Evolutionary conservation across 345 rosid genomes (phyloP).

Genomic region (Clausena lansium): DNA sequence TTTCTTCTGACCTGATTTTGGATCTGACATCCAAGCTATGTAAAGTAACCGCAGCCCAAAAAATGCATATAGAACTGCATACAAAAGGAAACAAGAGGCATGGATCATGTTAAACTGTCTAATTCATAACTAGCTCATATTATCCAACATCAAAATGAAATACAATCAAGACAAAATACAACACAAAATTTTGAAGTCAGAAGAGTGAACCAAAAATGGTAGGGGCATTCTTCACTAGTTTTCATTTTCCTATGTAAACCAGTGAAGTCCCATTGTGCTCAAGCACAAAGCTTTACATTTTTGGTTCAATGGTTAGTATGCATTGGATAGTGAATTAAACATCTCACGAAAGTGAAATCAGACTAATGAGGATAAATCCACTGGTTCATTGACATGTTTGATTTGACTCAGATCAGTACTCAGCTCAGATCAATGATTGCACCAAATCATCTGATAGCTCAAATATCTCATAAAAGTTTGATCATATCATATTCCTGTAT

Average conservation of each 20-base stretch:
- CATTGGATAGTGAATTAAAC: neutral
- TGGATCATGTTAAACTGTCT: neutral
- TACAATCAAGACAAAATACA: neutral
- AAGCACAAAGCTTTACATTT: neutral
- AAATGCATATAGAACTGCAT: conserved; percentile 82
- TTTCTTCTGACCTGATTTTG: conserved; percentile 88
- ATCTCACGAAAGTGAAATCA: neutral
- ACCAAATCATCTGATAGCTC: no score
- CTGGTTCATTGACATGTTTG: neutral
- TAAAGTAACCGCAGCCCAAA: conserved; percentile 93
- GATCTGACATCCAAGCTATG: conserved; percentile 98
- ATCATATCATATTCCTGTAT: no score
- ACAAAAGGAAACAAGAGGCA: conserved; percentile 6
- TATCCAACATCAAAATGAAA: neutral
- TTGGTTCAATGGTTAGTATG: neutral
- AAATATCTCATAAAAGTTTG: no score
- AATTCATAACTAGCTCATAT: neutral
- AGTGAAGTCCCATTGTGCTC: neutral
- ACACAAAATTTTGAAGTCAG: neutral
- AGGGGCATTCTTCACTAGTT: neutral
- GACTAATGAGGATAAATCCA: neutral
- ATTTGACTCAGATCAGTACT: neutral
- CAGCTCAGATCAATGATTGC: neutral
- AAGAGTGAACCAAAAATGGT: neutral
- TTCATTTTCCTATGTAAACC: neutral